Evolutionary conservation across 2,329 filamentous ascomycete genomes (phyloP).

Genomic region (Aureobasidium vineae): DNA sequence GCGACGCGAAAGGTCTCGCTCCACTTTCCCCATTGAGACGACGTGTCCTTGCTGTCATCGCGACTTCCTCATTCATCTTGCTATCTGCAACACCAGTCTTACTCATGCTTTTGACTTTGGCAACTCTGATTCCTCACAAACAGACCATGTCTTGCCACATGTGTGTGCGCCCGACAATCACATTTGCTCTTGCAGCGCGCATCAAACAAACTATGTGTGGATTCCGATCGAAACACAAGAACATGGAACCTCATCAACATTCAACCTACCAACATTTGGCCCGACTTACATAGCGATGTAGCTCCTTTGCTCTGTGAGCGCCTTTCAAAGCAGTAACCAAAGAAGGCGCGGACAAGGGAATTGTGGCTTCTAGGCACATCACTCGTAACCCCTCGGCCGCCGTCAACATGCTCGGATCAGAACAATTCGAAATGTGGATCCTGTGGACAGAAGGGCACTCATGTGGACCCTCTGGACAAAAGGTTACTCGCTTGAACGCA

Average conservation of each 20-base stretch:
- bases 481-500: neutral
- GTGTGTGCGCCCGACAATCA: neutral
- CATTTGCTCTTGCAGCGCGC: no score
- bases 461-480: neutral
- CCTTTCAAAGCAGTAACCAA: neutral
- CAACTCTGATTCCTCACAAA: neutral
- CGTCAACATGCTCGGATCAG: neutral
- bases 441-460: neutral
- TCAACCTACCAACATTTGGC: no score
- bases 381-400: neutral
- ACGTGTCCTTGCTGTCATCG: neutral
- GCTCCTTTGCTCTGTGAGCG: neutral
- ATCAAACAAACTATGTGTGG: no score
- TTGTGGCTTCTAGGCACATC: neutral
- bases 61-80: neutral
- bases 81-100: neutral
- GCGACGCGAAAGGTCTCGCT: neutral
- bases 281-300: neutral
- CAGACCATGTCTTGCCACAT: neutral
- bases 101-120: neutral
- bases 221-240: no score
- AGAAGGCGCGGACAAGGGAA: neutral
- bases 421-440: neutral
- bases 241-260: no score
- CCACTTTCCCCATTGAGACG: conserved; percentile 6